Evolutionary conservation across 78 protist genomes (phyloP), one percentile per base, ranked within the genome.

Genomic region (Guillardia theta): DNA sequence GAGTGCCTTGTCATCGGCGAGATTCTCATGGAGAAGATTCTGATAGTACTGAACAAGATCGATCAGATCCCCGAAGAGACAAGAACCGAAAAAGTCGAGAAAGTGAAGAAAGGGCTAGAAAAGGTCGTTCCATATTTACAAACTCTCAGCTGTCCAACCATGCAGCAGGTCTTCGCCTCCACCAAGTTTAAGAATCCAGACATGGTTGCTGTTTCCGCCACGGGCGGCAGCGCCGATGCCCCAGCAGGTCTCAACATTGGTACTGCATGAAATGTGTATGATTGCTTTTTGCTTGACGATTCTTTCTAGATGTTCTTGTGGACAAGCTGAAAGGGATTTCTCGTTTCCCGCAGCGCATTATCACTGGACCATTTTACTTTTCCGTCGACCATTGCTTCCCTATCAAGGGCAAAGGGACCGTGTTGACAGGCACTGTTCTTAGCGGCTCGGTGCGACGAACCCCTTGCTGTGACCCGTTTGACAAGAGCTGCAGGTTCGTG

Each of bases 361-460:
- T 44, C 54, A 64, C 53, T 21, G 96, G 93, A 6, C 94, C 97
- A 10, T 96, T 99, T 3, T 64, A 96, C 46, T 96, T 98, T 53
- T 97, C 98, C 44, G 96, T 99, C 94, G 99, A 99, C 94, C 99
- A 99, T 93, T 99, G 99, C 96, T 99, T 98, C 92, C 96, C 93
- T 41, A 97, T 99, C 88, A 96, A 98, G 46, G 99, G 99, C 39
- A 97, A 97, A 93, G 99, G 99, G 15, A 97, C 99, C 0, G 97
- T 99, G 19, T 8, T 98, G 95, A 99, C 99, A 0, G 99, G 99
- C 50, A 98, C 99, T 0, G 96, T 98, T 0, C 58, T 98, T 39
- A 19, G 58, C 27, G 99, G 99, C 30, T 33, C 95, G 10, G 80
- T 98, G 4, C 27, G n/a, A n/a, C n/a, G n/a, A n/a, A n/a, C n/a